These are phyloP conservation scores for Penicillium psychrosexuale DNA, from an alignment of 2,329 filamentous ascomycete genomes.

Conservation along the genomic window DNA sequence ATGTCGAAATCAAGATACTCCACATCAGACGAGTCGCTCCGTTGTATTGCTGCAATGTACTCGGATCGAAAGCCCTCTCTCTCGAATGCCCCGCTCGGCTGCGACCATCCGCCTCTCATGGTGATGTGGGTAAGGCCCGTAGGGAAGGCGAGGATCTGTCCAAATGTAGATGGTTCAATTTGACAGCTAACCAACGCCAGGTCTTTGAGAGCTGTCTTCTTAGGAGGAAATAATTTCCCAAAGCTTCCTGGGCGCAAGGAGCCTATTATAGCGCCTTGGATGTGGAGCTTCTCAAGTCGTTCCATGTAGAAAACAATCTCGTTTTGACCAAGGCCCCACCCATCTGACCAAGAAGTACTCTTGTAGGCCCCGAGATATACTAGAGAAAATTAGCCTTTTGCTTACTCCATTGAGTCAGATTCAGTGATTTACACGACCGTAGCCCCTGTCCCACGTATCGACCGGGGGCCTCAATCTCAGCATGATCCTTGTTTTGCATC, in stretches of 20 bases:
- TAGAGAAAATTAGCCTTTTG: background rate
- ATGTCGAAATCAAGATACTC: background rate
- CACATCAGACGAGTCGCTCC: background rate
- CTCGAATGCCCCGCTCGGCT: too few relatives aligned
- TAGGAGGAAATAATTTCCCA: background rate
- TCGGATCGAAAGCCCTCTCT: too few relatives aligned
- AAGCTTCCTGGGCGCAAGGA: background rate
- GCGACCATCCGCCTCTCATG: background rate
- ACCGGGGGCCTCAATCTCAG: background rate
- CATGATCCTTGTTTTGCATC: background rate
- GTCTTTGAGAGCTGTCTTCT: background rate
- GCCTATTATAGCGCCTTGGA: background rate
- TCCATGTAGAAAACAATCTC: background rate
- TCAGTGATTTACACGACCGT: background rate
- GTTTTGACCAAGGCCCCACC: background rate
- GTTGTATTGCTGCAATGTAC: background rate
- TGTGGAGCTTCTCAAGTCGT: background rate
- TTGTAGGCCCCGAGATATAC: background rate
- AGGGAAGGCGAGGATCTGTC: background rate
- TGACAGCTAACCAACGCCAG: background rate
- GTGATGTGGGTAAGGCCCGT: background rate
- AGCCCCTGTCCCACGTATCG: background rate
- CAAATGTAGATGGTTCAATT: background rate
- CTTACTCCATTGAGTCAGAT: background rate
- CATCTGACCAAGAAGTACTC: too few relatives aligned